These are phyloP conservation scores for Micractinium sp. DNA, from an alignment of 139 green algal genomes.

Conservation along the genomic window DNA sequence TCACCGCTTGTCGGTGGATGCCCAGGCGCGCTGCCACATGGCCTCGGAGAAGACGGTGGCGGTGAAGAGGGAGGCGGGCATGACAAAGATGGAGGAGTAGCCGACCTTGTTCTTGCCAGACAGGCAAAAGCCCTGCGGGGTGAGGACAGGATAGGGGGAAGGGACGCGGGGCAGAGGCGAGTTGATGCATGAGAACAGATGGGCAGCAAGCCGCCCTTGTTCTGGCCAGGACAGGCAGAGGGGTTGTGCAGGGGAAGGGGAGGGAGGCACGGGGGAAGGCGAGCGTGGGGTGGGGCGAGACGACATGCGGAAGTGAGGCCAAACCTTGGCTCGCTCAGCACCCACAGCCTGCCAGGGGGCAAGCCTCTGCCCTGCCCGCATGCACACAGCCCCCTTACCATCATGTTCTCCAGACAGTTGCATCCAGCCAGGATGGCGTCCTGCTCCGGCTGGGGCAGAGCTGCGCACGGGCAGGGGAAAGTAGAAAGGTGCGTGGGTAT, in stretches of 20 bases:
- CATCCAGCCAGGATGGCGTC: no score
- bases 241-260: not conserved
- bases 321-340: no score
- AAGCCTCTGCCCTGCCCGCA: no score
- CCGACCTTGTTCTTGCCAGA: constrained; percentile 47
- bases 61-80: constrained; percentile 75
- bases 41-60: constrained; percentile 83
- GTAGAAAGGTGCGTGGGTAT: not conserved
- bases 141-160: not conserved
- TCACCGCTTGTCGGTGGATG: constrained; percentile 64
- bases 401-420: no score
- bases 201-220: no score
- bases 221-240: no score
- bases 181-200: not conserved
- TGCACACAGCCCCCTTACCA: no score
- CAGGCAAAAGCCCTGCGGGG: constrained; percentile 23
- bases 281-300: no score
- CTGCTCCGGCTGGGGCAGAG: not conserved
- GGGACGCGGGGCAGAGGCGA: not conserved
- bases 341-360: no score
- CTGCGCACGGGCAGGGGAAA: not conserved
- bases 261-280: not conserved
- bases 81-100: constrained; percentile 71
- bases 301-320: no score
- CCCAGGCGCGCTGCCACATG: constrained; percentile 79